Evolutionary conservation across 2,329 filamentous ascomycete species (phyloP).

Genomic region (Aspergillus sergii): DNA sequence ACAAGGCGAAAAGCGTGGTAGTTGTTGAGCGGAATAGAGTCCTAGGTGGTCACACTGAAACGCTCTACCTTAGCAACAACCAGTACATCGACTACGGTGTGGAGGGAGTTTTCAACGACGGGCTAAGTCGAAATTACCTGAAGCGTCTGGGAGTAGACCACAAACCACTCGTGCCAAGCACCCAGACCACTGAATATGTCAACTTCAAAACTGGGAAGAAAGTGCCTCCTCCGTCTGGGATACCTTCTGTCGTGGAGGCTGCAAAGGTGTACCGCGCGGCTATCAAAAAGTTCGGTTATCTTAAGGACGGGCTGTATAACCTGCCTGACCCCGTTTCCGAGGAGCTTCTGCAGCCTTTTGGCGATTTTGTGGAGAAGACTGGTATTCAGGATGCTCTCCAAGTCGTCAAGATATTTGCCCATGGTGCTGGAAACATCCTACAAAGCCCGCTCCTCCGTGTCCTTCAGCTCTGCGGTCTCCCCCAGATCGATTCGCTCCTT

Average conservation of each 20-base stretch:
- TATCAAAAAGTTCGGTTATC: conserved; percentile 15
- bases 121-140: conserved; percentile 34
- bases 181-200: conserved; percentile 24
- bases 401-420: conserved; percentile 13
- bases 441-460: conserved; percentile 13
- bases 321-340: conserved; percentile 37
- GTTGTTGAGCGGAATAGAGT: conserved; percentile 39
- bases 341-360: conserved; percentile 20
- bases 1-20: conserved; percentile 34
- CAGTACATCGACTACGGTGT: conserved; percentile 38
- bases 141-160: conserved; percentile 30
- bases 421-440: conserved; percentile 15
- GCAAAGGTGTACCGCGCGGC: conserved; percentile 12
- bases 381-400: conserved; percentile 11
- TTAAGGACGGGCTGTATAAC: conserved; percentile 32
- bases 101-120: conserved; percentile 34
- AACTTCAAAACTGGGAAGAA: conserved; percentile 30
- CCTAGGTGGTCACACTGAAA: conserved; percentile 40
- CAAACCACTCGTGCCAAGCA: conserved; percentile 16
- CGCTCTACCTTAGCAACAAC: conserved; percentile 31
- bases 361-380: conserved; percentile 19
- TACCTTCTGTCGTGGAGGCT: not conserved
- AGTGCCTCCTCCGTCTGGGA: conserved; percentile 15
- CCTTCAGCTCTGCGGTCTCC: conserved; percentile 16
- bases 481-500: conserved; percentile 20